These are phyloP conservation scores for Carallia brachiata DNA, from an alignment of 345 rosid species.

Conservation along the genomic window DNA sequence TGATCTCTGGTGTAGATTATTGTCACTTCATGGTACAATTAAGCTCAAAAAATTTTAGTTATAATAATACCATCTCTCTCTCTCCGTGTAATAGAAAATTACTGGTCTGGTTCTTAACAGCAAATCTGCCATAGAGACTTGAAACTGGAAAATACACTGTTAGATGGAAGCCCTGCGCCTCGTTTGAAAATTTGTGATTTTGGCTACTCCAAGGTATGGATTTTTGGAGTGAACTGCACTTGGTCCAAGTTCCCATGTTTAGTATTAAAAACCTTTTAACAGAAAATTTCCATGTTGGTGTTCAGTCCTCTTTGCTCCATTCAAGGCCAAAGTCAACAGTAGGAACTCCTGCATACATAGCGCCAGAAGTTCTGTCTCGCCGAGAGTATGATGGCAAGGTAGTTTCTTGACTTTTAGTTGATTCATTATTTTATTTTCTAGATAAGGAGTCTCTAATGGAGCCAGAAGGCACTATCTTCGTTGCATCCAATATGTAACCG, in stretches of 20 bases:
- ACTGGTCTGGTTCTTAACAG: constrained; percentile 34
- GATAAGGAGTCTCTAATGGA: not conserved
- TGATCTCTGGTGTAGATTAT: constrained; percentile 73
- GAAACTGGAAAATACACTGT: constrained; percentile 82
- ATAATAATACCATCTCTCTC: not conserved
- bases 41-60: not conserved
- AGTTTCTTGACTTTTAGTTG: not conserved
- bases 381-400: constrained; percentile 88
- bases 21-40: constrained; percentile 70
- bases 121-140: constrained; percentile 97
- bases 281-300: not conserved
- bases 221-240: not conserved
- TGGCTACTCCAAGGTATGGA: constrained; percentile 81
- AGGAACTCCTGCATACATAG: constrained; percentile 92
- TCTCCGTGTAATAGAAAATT: not conserved
- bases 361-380: constrained; percentile 87
- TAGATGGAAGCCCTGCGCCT: constrained; percentile 93
- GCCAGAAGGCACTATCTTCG: not conserved
- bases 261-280: no score
- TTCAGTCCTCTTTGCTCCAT: constrained; percentile 78
- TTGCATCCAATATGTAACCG: not conserved
- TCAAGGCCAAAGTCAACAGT: constrained; percentile 94
- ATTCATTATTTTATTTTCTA: not conserved
- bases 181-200: constrained; percentile 92
- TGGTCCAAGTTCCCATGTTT: not conserved